Percentiles rank a stretch among this genome's conserved stretches.
Conservation (phyloP, 192 early-diverging fungal species). For the Funneliformis mosseae region DNA sequence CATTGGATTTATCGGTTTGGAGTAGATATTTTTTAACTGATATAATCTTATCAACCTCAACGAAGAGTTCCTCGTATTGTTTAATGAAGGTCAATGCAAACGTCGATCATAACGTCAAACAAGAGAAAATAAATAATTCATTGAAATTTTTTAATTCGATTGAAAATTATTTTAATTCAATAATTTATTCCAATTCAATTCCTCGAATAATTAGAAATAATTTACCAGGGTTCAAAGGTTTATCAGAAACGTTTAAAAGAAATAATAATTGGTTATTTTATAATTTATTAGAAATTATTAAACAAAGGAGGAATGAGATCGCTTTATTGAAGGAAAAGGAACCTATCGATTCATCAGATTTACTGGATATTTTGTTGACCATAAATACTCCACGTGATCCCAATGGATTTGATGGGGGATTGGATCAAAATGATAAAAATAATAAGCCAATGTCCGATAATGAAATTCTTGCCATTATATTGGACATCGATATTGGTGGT, state of each 20-base stretch:
- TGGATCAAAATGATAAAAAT: not conserved
- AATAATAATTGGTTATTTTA: not conserved
- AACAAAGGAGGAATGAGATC: slow-evolving; percentile 15
- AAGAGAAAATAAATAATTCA: not conserved
- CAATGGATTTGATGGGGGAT: not conserved
- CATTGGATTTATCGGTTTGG: slow-evolving; percentile 13
- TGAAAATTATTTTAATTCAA: not conserved
- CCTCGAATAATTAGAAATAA: slow-evolving; percentile 5
- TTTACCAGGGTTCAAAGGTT: not conserved
- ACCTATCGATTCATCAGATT: not conserved
- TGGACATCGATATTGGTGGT: not conserved
- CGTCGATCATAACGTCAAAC: too few species aligned
- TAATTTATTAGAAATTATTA: slow-evolving; percentile 8
- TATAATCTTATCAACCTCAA: not conserved
- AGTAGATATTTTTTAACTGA: slow-evolving; percentile 1
- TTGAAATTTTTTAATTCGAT: not conserved
- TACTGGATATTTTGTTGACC: slow-evolving; percentile 11
- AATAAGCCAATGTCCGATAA: not conserved
- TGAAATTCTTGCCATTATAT: slow-evolving; percentile 5
- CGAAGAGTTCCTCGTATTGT: not conserved
- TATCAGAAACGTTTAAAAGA: not conserved
- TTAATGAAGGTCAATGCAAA: not conserved
- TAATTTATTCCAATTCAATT: slow-evolving; percentile 2
- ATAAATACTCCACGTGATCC: slow-evolving; percentile 6
- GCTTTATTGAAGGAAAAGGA: not conserved